Evolutionary conservation across 805 yeast species (phyloP).

Genomic region (Wickerhamomyces strasburgensis): DNA sequence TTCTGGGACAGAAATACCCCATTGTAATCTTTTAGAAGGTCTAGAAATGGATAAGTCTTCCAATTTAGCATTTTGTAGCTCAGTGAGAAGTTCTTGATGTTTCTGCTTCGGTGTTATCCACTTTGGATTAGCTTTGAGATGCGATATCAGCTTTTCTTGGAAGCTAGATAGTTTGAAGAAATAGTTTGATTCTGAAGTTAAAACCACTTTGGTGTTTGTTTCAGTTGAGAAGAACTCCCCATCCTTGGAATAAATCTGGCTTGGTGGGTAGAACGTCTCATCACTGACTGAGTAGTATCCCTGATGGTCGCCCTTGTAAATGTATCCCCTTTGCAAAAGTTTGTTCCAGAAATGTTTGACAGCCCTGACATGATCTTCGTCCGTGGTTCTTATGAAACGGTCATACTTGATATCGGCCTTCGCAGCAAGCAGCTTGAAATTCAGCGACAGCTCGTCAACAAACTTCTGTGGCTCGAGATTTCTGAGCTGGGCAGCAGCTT

Average conservation of each 20-base stretch:
- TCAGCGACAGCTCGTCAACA: constrained; percentile 63
- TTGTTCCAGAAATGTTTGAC: constrained; percentile 68
- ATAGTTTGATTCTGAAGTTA: constrained; percentile 78
- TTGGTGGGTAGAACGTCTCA: constrained; percentile 87
- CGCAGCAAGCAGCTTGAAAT: constrained; percentile 62
- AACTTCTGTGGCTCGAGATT: constrained; percentile 56
- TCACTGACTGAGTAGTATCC: constrained; percentile 97
- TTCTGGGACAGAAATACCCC: constrained; percentile 90
- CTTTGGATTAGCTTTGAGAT: constrained; percentile 42
- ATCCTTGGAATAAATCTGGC: constrained; percentile 47
- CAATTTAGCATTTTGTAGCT: constrained; percentile 44
- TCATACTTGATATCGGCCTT: constrained; percentile 54
- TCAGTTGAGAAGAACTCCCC: constrained; percentile 49
- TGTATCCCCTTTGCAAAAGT: constrained; percentile 54
- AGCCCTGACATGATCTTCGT: constrained; percentile 63
- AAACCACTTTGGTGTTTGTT: constrained; percentile 69
- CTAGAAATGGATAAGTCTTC: constrained; percentile 83
- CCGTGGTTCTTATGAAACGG: constrained; percentile 89
- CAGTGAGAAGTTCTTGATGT: constrained; percentile 49
- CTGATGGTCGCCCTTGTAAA: constrained; percentile 76
- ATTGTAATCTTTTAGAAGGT: constrained; percentile 66
- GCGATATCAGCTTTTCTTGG: constrained; percentile 45
- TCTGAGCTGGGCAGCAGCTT: constrained; percentile 66
- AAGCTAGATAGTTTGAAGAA: constrained; percentile 73
- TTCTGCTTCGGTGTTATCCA: constrained; percentile 66